Conservation (phyloP, 768 basidiomycete genomes). For the Mycena vitilis region DNA sequence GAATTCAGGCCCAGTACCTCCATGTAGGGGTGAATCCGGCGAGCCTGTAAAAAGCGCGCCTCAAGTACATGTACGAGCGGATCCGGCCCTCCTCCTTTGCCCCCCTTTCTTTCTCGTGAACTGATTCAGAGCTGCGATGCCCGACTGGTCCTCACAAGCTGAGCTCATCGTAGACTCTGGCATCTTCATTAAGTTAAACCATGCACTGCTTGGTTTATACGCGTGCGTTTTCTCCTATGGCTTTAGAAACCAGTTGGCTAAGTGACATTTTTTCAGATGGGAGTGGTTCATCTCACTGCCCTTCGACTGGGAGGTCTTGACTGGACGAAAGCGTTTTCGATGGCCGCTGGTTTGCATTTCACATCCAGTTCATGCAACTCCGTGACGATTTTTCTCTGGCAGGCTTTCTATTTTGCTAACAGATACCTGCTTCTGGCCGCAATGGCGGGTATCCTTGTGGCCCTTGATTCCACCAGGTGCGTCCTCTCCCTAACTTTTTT, state of each 20-base stretch:
- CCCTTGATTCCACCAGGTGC: slow-evolving; percentile 61
- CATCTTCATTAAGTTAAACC: slow-evolving; percentile 64
- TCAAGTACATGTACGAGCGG: not conserved
- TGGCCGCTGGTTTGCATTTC: slow-evolving; percentile 56
- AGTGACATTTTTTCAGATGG: slow-evolving; percentile 54
- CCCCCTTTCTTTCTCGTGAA: slow-evolving; percentile 2
- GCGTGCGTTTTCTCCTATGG: slow-evolving; percentile 48
- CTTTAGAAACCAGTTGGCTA: slow-evolving; percentile 5
- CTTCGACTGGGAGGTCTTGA: slow-evolving; percentile 58
- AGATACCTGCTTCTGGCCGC: slow-evolving; percentile 57
- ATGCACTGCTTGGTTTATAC: slow-evolving; percentile 68
- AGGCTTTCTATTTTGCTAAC: slow-evolving; percentile 60
- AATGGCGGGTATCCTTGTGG: slow-evolving; percentile 58
- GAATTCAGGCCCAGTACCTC: slow-evolving; percentile 16
- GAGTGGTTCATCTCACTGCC: slow-evolving; percentile 67
- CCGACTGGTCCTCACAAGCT: slow-evolving; percentile 63
- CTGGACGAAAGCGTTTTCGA: slow-evolving; percentile 52
- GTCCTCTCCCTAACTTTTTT: slow-evolving; percentile 21
- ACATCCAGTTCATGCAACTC: slow-evolving; percentile 8
- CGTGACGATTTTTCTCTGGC: not conserved
- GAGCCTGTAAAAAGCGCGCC: too few relatives aligned
- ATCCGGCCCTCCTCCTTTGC: slow-evolving; percentile 19
- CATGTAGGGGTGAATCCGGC: slow-evolving; percentile 6
- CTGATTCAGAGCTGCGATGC: slow-evolving; percentile 48
- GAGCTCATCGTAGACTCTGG: slow-evolving; percentile 61